Base-by-base conservation (phyloP, 2,329 filamentous ascomycete species). In the Sarocladiaceae sp. region DNA sequence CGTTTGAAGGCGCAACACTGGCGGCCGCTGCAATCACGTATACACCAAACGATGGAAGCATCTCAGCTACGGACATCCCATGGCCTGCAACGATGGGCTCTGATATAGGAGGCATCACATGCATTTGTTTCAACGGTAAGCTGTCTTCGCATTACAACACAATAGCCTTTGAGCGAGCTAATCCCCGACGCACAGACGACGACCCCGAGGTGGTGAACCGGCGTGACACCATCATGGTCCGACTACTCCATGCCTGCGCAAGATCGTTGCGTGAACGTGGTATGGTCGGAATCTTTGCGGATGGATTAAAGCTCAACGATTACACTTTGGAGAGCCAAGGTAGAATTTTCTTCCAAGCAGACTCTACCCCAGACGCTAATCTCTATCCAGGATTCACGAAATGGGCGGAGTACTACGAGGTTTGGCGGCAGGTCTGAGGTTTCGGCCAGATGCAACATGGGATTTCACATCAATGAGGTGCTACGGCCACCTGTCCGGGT, bases 21-120 rank as follows among this genome's bases (percentile, higher is more conserved):
- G 65, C 80, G 15, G 75, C 75, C 1, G 61, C 69, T 2, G 77
- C 76, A 21, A 62, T 82, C 41, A 73, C 72, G 5, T 82, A 80
- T 51, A 64, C 67, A 11, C 68, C 70, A 9, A 62, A 60, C 34
- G 65, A 65, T 24, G 70, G 66, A 3, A 74, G 69, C 39, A 66
- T 66, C 1, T 63, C 68, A 15, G 65, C 67, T 9, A 62, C 65
- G 5, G 75, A 80, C 50, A 58, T 81, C 9, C 76, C 76, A 1
- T 82, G 77, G 77, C 68, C 75, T 6, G 60, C 61, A 33, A 65
- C 60, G 2, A 69, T 80, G 45, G 72, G 69, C 10, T 56, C 60
- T 33, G 66, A 73, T 47, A 70, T 78, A 33, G 78, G 77, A 35
- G 78, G 78, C 20, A 69, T 78, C 27, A 72, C 76, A n/a, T 82